A percentile compares a stretch with the other conserved stretches of the same genome.
Conservation (phyloP, 2,329 filamentous ascomycete species). For the Aspergillus eucalypticola region DNA sequence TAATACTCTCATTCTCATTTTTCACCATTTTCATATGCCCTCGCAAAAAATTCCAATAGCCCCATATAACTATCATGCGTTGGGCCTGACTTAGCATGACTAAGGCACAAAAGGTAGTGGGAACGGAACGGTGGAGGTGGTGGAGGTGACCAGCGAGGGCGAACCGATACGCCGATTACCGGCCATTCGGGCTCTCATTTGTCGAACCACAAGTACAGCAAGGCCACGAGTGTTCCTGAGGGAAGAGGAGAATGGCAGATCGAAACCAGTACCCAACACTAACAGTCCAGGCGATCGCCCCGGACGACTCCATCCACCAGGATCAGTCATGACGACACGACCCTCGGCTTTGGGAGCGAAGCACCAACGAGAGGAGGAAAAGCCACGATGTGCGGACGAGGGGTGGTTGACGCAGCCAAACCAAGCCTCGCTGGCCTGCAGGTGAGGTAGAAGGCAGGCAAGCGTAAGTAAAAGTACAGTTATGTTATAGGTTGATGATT, state of each 20-base stretch:
- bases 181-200: slow-evolving; percentile 5
- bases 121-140: slow-evolving; percentile 7
- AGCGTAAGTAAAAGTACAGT: background rate
- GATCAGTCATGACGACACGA: slow-evolving; percentile 22
- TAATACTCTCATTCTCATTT: background rate
- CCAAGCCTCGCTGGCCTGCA: slow-evolving; percentile 8
- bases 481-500: too few relatives aligned
- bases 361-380: background rate
- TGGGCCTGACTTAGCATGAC: background rate
- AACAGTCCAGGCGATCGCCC: slow-evolving; percentile 13
- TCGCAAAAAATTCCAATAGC: background rate
- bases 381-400: background rate
- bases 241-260: slow-evolving; percentile 2
- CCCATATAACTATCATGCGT: background rate
- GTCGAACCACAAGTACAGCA: background rate
- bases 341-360: slow-evolving; percentile 4
- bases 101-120: background rate
- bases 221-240: slow-evolving; percentile 15
- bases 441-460: background rate
- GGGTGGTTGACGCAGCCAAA: background rate
- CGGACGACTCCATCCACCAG: slow-evolving; percentile 9
- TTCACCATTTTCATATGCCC: background rate
- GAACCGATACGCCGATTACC: slow-evolving; percentile 8
- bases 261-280: slow-evolving; percentile 5
- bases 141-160: slow-evolving; percentile 1